Evolutionary conservation across 805 yeast species (phyloP).

Genomic region (Yarrowia keelungensis): DNA sequence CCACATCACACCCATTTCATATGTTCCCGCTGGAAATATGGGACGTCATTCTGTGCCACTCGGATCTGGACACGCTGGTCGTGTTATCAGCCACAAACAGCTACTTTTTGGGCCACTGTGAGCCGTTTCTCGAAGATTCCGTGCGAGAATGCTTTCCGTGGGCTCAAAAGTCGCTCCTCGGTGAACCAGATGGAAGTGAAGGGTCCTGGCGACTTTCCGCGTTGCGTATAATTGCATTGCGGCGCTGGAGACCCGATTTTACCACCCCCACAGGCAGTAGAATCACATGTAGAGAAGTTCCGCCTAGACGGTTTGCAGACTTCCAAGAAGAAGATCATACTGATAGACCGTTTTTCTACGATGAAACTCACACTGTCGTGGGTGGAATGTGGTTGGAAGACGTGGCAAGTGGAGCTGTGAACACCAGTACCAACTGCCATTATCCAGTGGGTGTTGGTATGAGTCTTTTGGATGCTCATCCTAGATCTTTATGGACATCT

Average conservation of each 20-base stretch:
- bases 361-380: not conserved
- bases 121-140: not conserved
- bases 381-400: not conserved
- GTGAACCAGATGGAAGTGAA: slow-evolving; percentile 7
- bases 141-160: slow-evolving; percentile 7
- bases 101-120: not conserved
- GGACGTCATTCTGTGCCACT: not conserved
- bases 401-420: not conserved
- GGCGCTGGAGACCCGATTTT: not conserved
- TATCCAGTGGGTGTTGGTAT: not conserved
- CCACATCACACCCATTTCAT: not conserved
- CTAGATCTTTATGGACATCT: not conserved
- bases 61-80: not conserved
- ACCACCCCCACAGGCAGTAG: slow-evolving; percentile 1
- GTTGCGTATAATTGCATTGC: not conserved
- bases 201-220: slow-evolving; percentile 18
- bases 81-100: not conserved
- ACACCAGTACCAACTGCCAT: not conserved
- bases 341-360: slow-evolving; percentile 11
- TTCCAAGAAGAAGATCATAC: not conserved
- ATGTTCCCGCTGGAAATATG: slow-evolving; percentile 28
- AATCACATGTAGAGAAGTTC: not conserved
- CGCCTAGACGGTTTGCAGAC: slow-evolving; percentile 3
- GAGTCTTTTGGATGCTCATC: not conserved
- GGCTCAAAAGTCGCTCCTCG: slow-evolving; percentile 2